These are phyloP conservation scores for Glebionis coronaria DNA, from an alignment of 129 eudicot genomes.

Conservation along the genomic window DNA sequence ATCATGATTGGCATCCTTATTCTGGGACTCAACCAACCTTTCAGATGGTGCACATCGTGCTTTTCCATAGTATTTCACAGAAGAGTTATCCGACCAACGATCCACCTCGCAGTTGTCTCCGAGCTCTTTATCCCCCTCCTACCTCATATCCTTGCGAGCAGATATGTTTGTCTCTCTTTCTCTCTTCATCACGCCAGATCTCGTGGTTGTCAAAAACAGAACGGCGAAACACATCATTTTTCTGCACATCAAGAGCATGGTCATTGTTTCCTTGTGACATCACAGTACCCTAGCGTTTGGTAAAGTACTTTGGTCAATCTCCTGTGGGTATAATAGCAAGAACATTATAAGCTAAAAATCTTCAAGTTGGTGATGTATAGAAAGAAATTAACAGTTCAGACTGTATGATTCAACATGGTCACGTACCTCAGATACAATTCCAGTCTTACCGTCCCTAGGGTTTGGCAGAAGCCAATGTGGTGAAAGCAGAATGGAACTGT, in stretches of 20 bases:
- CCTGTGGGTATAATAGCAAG: slow-evolving; percentile 36
- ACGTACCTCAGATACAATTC: slow-evolving; percentile 60
- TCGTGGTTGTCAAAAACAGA: slow-evolving; percentile 81
- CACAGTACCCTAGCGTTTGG: slow-evolving; percentile 33
- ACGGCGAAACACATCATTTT: slow-evolving; percentile 85
- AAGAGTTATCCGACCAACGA: slow-evolving; percentile 56
- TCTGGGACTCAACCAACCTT: slow-evolving; percentile 60
- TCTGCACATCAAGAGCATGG: slow-evolving; percentile 43
- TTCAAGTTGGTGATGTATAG: not conserved
- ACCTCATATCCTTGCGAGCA: no score
- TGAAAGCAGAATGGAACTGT: slow-evolving; percentile 84
- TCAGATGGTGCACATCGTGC: slow-evolving; percentile 61
- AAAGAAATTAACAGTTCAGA: no score
- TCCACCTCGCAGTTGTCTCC: slow-evolving; percentile 64
- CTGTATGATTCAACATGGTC: not conserved
- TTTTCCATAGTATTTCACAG: slow-evolving; percentile 66
- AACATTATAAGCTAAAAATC: not conserved
- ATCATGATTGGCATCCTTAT: slow-evolving; percentile 50
- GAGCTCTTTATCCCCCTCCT: no score
- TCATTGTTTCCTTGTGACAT: slow-evolving; percentile 58
- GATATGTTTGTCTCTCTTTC: slow-evolving; percentile 68
- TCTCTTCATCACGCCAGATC: slow-evolving; percentile 95
- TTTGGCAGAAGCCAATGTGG: slow-evolving; percentile 99
- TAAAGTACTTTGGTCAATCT: slow-evolving; percentile 45
- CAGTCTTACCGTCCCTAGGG: slow-evolving; percentile 77